A percentile compares a stretch with the other conserved stretches of the same genome.
These are phyloP conservation scores for Neopestalotiopsis sp. DNA, from an alignment of 2,329 filamentous ascomycete genomes.

Conservation along the genomic window DNA sequence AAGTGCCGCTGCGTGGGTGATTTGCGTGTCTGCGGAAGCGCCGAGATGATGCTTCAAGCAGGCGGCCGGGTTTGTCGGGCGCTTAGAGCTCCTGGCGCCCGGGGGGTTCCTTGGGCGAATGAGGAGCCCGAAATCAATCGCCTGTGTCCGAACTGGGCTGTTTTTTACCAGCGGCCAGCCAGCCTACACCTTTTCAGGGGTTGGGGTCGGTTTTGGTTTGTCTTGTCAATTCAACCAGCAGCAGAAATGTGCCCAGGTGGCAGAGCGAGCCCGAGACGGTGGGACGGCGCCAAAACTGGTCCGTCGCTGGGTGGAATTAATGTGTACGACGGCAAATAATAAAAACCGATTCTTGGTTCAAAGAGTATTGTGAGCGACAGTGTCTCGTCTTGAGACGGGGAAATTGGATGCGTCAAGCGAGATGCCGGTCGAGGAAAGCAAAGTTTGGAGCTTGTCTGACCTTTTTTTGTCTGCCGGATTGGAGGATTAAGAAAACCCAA, in stretches of 20 bases:
- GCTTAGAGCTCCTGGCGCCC: slow-evolving; percentile 6
- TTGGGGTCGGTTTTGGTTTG: neutral
- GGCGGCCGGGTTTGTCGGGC: neutral
- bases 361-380: neutral
- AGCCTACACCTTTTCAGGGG: neutral
- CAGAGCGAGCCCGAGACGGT: neutral
- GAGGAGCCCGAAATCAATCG: neutral
- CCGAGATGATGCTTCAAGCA: slow-evolving; percentile 11
- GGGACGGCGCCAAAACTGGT: neutral
- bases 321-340: neutral
- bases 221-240: neutral
- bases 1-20: slow-evolving; percentile 4
- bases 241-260: neutral
- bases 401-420: slow-evolving; percentile 2
- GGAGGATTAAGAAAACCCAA: neutral
- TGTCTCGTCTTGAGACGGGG: neutral
- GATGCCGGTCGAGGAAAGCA: neutral
- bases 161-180: neutral
- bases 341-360: neutral
- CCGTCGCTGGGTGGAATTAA: neutral
- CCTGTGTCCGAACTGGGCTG: neutral
- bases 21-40: slow-evolving; percentile 7
- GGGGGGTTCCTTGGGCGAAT: neutral
- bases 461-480: neutral
- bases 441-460: neutral